Base-by-base conservation (phyloP, 2,329 filamentous ascomycete species). In the Trichoderma breve region DNA sequence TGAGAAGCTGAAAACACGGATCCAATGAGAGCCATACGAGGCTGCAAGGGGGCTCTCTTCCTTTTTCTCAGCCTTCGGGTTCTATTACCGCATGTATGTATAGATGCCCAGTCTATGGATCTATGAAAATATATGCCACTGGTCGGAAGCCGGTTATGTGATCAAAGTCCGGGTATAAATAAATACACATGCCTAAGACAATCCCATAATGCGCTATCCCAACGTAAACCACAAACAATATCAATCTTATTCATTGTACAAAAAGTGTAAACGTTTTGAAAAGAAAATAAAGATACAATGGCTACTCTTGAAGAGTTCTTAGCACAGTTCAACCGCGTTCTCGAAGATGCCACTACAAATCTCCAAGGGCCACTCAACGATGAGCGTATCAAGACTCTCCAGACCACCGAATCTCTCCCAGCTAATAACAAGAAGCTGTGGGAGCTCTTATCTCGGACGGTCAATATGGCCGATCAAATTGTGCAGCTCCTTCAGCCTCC, bases 401-500 rank as follows among this genome's bases (percentile, higher is more conserved):
- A 39, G 36, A 8, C 36, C 1, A 30, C 64, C 1, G 64, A 69
- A 15, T 62, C 64, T 4, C 57, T 69, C 14, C 70, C 55, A 5
- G 64, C 68, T 8, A 57, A 63, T 6, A 51, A 65, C 18, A 51
- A 65, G 34, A 36, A 47, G 14, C n/a, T 51, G 2, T 69, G 70
- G 55, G 36, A 57, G 21, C 70, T 72, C 36, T n/a, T 67, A 6
- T 55, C 70, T 5, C 64, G 69, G 24, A 57, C 64, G 1, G 57
- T 72, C 14, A 60, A 72, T 30, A 32, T 69, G 64, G 70, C 70
- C 18, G 70, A 72, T 39, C 43, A 24, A n/a, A 32, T 72, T 1
- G 53, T 72, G 12, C 36, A 57, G 3, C 57, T 72, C 65, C 57
- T 72, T 1, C 70, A 69, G 15, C 70, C 70, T 14, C 70, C 70